These are phyloP conservation scores for Boechera divaricarpa DNA, from an alignment of 345 rosid species.

Conservation along the genomic window DNA sequence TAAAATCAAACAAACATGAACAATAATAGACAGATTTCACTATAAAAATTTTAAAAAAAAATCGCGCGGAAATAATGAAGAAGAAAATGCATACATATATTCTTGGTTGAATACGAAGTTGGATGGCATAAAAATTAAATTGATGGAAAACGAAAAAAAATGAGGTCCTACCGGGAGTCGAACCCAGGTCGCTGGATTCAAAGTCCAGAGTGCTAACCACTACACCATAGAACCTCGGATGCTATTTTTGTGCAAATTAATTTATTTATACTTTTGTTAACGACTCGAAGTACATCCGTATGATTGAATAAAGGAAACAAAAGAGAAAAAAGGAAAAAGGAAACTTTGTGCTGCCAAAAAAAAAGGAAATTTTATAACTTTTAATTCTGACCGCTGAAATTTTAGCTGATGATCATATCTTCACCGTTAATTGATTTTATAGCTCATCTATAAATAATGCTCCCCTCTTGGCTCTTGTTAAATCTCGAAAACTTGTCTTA, in stretches of 20 bases:
- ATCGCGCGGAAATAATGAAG: too few relatives aligned
- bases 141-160: neutral
- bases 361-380: neutral
- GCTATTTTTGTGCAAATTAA: accelerated
- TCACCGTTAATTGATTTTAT: neutral
- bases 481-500: too few relatives aligned
- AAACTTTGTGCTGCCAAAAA: neutral
- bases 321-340: neutral
- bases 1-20: too few relatives aligned
- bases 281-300: neutral
- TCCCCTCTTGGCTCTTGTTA: neutral
- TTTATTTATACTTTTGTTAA: accelerated
- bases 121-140: too few relatives aligned
- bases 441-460: neutral
- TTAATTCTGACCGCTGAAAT: neutral
- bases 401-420: neutral
- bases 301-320: neutral
- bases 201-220: constrained; percentile 99
- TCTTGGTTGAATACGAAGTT: too few relatives aligned
- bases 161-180: constrained; percentile 95
- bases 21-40: too few relatives aligned
- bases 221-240: constrained; percentile 84
- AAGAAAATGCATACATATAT: too few relatives aligned
- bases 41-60: too few relatives aligned
- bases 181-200: constrained; percentile 99